Base-by-base conservation (phyloP, 306 rosid species). In the Citrullus mucosospermus region DNA sequence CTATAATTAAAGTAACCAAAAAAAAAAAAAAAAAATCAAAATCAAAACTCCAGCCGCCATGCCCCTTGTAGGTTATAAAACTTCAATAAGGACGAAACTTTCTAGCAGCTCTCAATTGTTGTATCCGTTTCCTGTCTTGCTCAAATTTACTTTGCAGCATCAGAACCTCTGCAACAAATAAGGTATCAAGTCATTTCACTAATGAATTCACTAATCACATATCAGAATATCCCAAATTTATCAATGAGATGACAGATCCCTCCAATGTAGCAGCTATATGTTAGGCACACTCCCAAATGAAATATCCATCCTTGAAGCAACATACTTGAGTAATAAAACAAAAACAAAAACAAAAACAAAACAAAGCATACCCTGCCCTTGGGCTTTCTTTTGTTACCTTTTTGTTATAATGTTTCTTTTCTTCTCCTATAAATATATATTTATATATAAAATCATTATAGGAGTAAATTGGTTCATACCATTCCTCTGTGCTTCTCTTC, bases 41-140 rank as follows among this genome's bases (percentile, higher is more conserved):
- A 39, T 8, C 22, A 2, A 66, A 39, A 28, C 39, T 61, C 9
- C 7, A 13, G 66, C 17, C 66, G 66, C 16, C 34, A 60, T 20
- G 62, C 30, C 14, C 59, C 61, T 56, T 55, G 60, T 55, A 55
- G 22, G 60, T 56, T 5, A 32, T 15, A 69, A 44, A 69, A 69
- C 54, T 38, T 87, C 85, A 95, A 82, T 95, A 95, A 17, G 97
- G 98, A 55, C 89, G 88, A 83, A 95, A 95, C 84, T 91, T 91
- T 83, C 97, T 87, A 51, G 97, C 86, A 78, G 97, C 96, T 88
- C 97, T 83, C 32, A 92, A 76, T 81, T 88, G 96, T 78, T 91
- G 98, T 53, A 95, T 86, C 78, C 95, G 84, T 79, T 88, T 92
- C 82, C 87, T 92, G 80, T 91, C 98, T 67, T 89, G 88, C 86